Conservation (phyloP, 345 rosid species). For the Eucalyptus pumila region DNA sequence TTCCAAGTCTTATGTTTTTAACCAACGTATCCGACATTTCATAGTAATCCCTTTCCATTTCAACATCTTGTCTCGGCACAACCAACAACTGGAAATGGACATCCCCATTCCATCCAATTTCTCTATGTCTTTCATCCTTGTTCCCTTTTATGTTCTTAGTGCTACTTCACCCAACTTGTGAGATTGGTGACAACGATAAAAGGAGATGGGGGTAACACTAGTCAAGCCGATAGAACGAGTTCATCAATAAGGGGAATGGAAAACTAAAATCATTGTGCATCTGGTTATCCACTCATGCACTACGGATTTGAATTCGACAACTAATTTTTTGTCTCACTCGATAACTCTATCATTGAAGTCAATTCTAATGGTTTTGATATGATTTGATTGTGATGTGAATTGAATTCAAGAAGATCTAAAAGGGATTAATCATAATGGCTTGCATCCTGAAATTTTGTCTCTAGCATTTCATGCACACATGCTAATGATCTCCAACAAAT, state of each 20-base stretch:
- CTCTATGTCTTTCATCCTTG: not conserved
- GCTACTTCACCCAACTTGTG: not conserved
- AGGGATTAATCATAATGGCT: not conserved
- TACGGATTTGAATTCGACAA: not conserved
- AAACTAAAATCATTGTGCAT: not conserved
- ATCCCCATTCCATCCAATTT: not conserved
- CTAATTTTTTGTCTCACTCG: not conserved
- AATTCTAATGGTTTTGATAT: not conserved
- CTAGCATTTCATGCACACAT: not conserved
- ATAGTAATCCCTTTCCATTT: not conserved
- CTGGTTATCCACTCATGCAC: not conserved
- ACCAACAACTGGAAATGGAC: not conserved
- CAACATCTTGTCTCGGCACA: not conserved
- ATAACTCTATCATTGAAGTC: not conserved
- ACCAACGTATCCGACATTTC: accelerated
- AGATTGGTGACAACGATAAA: not conserved
- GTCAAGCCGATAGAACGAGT: not conserved
- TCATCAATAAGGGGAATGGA: not conserved
- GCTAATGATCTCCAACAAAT: not conserved
- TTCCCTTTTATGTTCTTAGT: too few species aligned
- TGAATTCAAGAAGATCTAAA: not conserved
- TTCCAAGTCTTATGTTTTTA: not conserved
- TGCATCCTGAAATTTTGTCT: not conserved
- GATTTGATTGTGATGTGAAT: not conserved
- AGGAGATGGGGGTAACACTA: not conserved